phyloP scores from a whole-genome alignment of 108 stramenopile genomes.

The Cyclostephanos tholiformis region DNA sequence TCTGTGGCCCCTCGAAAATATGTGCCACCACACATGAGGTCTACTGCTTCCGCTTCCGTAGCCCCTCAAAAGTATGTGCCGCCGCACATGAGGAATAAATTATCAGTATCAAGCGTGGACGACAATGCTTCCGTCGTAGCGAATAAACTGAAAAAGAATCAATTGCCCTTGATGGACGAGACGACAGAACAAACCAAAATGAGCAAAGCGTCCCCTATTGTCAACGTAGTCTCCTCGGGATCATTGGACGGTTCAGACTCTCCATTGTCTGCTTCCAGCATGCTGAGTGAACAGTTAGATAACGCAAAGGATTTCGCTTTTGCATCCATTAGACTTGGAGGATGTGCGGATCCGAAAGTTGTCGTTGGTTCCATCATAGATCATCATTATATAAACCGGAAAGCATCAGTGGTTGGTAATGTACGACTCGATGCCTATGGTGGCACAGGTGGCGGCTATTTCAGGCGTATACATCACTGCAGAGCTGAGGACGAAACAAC shows the following conservation, averaged over 20 bases:
- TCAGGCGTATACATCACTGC: constrained; percentile 33
- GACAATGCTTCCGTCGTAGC: constrained; percentile 2
- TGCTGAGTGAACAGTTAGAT: constrained; percentile 38
- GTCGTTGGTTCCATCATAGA: constrained; percentile 68
- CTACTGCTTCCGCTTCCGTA: constrained; percentile 28
- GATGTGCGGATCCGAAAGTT: constrained; percentile 78
- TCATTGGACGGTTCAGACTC: constrained; percentile 25
- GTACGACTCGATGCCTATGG: constrained; percentile 40
- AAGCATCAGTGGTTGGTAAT: constrained; percentile 54
- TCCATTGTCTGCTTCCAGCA: constrained; percentile 26
- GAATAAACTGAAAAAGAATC: constrained; percentile 5
- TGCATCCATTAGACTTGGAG: constrained; percentile 53
- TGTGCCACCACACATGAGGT: constrained; percentile 23
- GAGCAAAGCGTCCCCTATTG: neutral
- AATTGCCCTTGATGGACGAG: constrained; percentile 20
- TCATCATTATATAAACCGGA: constrained; percentile 55
- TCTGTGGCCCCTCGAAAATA: constrained; percentile 38
- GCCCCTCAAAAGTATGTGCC: constrained; percentile 48
- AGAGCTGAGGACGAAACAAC: constrained; percentile 35
- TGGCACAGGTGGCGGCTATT: constrained; percentile 43
- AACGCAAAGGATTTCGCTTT: constrained; percentile 7
- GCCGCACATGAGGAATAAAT: constrained; percentile 54
- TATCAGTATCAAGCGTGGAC: neutral
- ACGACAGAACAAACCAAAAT: neutral
- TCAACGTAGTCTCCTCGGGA: neutral